phyloP scores from a whole-genome alignment of 305 asterid species.

The Solanum aculeatissimum region DNA sequence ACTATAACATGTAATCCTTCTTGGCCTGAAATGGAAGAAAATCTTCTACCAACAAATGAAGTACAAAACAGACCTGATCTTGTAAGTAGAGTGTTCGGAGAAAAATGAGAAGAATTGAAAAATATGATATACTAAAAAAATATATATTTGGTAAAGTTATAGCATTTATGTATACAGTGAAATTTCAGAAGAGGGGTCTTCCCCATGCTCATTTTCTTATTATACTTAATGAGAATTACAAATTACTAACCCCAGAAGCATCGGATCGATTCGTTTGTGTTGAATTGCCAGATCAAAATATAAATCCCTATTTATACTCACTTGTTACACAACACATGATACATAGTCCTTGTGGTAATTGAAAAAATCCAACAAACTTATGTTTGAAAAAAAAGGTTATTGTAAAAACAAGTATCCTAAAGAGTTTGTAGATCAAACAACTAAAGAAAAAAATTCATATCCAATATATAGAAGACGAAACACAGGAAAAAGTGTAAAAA shows the following conservation, averaged over 20 bases:
- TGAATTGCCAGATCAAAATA: neutral
- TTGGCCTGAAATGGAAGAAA: neutral
- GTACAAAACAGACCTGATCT: too few relatives aligned
- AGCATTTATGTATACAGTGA: neutral
- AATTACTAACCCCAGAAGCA: too few relatives aligned
- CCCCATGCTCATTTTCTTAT: neutral
- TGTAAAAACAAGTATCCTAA: neutral
- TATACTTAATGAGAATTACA: too few relatives aligned
- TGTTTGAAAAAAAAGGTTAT: neutral
- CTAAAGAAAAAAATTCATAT: neutral
- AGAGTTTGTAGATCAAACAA: fast-evolving
- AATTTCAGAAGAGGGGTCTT: neutral
- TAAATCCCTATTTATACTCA: neutral
- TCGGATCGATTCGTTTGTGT: fast-evolving
- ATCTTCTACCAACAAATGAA: neutral
- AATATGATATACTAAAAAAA: too few relatives aligned
- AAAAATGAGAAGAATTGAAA: too few relatives aligned
- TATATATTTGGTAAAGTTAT: too few relatives aligned
- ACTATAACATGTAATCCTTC: too few relatives aligned
- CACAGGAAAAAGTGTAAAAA: too few relatives aligned
- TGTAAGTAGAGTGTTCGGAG: neutral
- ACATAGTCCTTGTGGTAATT: neutral
- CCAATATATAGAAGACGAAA: too few relatives aligned
- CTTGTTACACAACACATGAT: neutral
- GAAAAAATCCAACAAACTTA: neutral